Conservation (phyloP, 257 asterid species). For the Gentiana straminea region DNA sequence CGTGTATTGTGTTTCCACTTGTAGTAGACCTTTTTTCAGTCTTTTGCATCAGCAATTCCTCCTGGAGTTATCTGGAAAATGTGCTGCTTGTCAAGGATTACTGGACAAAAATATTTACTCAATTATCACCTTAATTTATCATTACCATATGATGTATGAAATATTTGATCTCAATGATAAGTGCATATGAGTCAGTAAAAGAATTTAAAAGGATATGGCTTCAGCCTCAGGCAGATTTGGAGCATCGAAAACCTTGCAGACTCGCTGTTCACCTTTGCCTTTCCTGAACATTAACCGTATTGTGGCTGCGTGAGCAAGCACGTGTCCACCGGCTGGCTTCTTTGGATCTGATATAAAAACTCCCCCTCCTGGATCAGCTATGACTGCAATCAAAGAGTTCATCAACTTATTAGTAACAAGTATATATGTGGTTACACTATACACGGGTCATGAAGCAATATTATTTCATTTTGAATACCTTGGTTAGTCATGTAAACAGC, state of each 20-base stretch:
- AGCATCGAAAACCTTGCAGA: constrained; percentile 97
- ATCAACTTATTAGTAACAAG: constrained; percentile 4
- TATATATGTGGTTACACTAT: not conserved
- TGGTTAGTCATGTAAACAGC: constrained; percentile 99
- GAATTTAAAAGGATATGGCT: constrained; percentile 74
- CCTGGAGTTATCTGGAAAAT: constrained; percentile 92
- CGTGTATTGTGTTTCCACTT: not conserved
- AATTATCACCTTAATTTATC: not conserved
- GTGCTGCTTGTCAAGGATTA: constrained; percentile 45
- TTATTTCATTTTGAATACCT: constrained; percentile 31
- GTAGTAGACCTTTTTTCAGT: constrained; percentile 22
- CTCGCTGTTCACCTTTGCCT: constrained; percentile 99
- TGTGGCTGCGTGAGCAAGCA: constrained; percentile 96
- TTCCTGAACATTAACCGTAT: constrained; percentile 96
- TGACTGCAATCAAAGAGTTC: constrained; percentile 50
- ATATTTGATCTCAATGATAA: not conserved
- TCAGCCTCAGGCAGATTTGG: constrained; percentile 98
- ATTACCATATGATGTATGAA: not conserved
- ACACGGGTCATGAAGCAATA: not conserved
- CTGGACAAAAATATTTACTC: not conserved
- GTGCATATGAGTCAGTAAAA: not conserved
- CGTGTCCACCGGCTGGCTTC: constrained; percentile 99
- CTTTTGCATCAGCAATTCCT: constrained; percentile 97
- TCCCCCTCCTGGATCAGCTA: constrained; percentile 99
- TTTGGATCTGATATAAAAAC: constrained; percentile 95